Base-by-base conservation (phyloP, 495 filamentous ascomycete species). In the Penicillium lividum region DNA sequence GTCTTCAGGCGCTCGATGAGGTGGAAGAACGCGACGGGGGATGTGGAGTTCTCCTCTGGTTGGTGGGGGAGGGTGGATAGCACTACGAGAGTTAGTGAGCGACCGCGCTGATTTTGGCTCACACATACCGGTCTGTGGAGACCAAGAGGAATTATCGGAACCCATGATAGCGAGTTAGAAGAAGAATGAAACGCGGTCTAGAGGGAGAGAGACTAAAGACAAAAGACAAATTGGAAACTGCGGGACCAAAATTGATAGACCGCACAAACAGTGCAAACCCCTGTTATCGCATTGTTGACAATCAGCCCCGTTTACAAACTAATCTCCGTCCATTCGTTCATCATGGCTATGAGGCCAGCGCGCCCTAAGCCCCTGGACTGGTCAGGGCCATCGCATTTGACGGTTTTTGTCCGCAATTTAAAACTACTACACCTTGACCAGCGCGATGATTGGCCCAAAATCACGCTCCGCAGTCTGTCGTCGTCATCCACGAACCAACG, bases 1-100 rank as follows among this genome's bases (percentile, higher is more conserved):
- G 92, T 96, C 84, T 98, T 98, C 11, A 98, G 82, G 33, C 89
- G 88, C 76, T 93, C 89, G 48, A 98, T 83, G 56, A 97, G 76
- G 76, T 98, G 94, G 67, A 98, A 91, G 80, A 97, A 98, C 40
- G 90, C 86, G 47, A 98, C 65, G 1, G 93, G 92, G 0, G 92
- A 92, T 49, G 73, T 73, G 16, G 90, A 80, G 61, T 85, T 79
- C 58, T 86, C 79, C 49, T 73, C 62, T 10, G 83, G 87, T 27
- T 80, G 75, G 57, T 77, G 65, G 38, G 78, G 70, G 34, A 84
- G 74, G 42, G 77, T 78, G 8, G 71, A 67, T n/a, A 84, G 70
- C 18, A 78, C 77, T 80, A 46, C 31, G 16, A 44, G 13, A 36
- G 58, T 53, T 25, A 51, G 51, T 27, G 7, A 47, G 27, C 31